These are phyloP conservation scores for Globisporangium paroecandrum DNA, from an alignment of 352 stramenopile species.

Conservation along the genomic window DNA sequence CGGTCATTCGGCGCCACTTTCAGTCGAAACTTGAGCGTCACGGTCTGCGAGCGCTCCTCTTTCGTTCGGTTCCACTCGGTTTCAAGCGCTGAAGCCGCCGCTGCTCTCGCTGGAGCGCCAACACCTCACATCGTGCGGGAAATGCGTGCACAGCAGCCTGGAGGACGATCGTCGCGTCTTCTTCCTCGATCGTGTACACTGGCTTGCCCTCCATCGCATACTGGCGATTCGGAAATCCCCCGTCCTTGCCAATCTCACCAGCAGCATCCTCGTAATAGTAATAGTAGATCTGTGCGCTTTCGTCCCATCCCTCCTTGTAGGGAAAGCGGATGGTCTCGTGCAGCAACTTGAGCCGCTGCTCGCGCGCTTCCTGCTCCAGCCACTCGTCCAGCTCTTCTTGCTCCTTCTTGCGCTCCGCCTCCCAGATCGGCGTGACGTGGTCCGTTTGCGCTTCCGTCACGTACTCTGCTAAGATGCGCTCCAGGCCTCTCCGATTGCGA, in stretches of 20 bases:
- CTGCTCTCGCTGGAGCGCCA: constrained; percentile 26
- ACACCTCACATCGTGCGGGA: constrained; percentile 32
- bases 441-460: constrained; percentile 50
- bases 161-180: constrained; percentile 43
- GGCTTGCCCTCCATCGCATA: constrained; percentile 35
- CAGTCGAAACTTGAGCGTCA: constrained; percentile 37
- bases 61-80: constrained; percentile 33
- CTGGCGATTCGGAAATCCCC: neutral
- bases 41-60: constrained; percentile 38
- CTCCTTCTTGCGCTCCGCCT: constrained; percentile 55
- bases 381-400: constrained; percentile 46
- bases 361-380: constrained; percentile 29
- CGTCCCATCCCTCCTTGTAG: constrained; percentile 61
- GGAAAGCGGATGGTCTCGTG: constrained; percentile 44
- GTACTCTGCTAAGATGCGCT: constrained; percentile 35
- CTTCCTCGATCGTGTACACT: constrained; percentile 62
- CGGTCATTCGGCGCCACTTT: constrained; percentile 13
- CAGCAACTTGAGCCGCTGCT: constrained; percentile 33
- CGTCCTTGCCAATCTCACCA: neutral
- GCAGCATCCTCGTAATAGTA: constrained; percentile 29
- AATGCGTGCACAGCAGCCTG: constrained; percentile 40
- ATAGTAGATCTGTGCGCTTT: constrained; percentile 33
- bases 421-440: constrained; percentile 63
- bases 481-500: constrained; percentile 15
- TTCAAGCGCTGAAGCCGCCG: constrained; percentile 34